Percentiles rank a stretch among this genome's conserved stretches.
These are phyloP conservation scores for Chlorophyllum brunneum DNA, from an alignment of 768 basidiomycete species.

Conservation along the genomic window DNA sequence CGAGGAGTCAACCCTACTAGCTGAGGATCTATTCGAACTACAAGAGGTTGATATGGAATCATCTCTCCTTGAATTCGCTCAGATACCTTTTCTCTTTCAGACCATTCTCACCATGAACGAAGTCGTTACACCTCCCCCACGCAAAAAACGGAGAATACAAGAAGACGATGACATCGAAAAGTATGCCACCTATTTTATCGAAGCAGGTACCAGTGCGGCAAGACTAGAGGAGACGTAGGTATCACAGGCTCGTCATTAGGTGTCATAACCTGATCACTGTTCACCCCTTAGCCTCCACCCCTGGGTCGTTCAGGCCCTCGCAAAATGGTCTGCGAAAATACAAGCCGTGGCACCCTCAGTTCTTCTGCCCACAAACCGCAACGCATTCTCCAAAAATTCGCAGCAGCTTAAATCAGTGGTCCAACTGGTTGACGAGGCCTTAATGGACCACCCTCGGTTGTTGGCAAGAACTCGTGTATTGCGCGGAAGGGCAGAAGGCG, in stretches of 20 bases:
- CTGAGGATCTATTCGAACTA: constrained; percentile 63
- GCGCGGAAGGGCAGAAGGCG: constrained; percentile 28
- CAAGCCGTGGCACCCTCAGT: constrained; percentile 85
- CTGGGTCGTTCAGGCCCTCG: constrained; percentile 69
- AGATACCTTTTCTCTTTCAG: constrained; percentile 25
- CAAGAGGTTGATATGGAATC: constrained; percentile 50
- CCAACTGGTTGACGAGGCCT: constrained; percentile 73
- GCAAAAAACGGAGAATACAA: constrained; percentile 52
- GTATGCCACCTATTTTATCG: constrained; percentile 34
- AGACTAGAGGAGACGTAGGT: constrained; percentile 54
- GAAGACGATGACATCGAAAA: constrained; percentile 25
- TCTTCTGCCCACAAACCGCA: constrained; percentile 66
- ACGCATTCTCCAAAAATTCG: constrained; percentile 58
- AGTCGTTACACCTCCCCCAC: constrained; percentile 41
- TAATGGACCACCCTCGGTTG: constrained; percentile 54
- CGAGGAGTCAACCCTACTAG: constrained; percentile 54
- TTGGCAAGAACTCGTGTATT: constrained; percentile 56
- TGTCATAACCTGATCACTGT: constrained; percentile 3
- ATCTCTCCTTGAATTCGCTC: neutral
- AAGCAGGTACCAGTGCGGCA: constrained; percentile 37
- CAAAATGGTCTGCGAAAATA: constrained; percentile 96
- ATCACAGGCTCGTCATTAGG: neutral
- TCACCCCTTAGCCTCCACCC: constrained; percentile 50
- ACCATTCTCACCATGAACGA: constrained; percentile 45
- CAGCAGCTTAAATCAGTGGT: constrained; percentile 61